Percentiles rank a stretch among this genome's conserved stretches.
phyloP scores from a whole-genome alignment of 2,329 filamentous ascomycete genomes.

The Aspergillus fijiensis region DNA sequence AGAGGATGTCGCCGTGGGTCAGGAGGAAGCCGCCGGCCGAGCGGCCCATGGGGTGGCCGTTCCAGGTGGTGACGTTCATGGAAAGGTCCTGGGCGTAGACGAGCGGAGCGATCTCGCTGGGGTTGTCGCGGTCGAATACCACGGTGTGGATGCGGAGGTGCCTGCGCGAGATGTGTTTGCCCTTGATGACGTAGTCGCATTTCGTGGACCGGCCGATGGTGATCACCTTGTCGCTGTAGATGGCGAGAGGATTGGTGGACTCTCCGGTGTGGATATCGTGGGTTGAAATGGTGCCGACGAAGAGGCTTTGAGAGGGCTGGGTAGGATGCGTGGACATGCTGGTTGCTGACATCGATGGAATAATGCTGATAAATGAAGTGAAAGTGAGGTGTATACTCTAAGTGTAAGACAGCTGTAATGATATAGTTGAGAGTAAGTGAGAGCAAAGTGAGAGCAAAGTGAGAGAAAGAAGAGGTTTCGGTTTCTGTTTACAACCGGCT shows the following conservation, averaged over 20 bases:
- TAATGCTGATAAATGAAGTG: not conserved
- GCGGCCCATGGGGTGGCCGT: constrained; percentile 35
- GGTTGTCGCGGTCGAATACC: constrained; percentile 41
- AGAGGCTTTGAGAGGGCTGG: not conserved
- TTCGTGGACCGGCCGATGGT: not conserved
- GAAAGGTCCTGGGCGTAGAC: constrained; percentile 48
- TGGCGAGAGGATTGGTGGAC: constrained; percentile 15
- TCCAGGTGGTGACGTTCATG: constrained; percentile 43
- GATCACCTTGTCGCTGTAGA: constrained; percentile 34
- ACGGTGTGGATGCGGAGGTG: constrained; percentile 48
- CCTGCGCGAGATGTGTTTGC: constrained; percentile 39
- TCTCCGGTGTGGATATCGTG: constrained; percentile 22
- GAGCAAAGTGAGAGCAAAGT: not conserved
- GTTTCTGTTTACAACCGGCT: not conserved
- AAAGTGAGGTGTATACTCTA: not conserved
- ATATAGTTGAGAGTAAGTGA: not conserved
- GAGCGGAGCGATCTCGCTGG: constrained; percentile 38
- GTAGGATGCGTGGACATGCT: not conserved
- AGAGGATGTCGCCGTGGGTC: constrained; percentile 40
- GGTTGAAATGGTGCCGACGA: constrained; percentile 25
- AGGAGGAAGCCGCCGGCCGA: constrained; percentile 36
- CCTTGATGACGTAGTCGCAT: constrained; percentile 28
- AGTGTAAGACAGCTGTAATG: not conserved
- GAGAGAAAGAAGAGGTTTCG: not conserved
- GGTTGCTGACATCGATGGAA: not conserved